Base-by-base conservation (phyloP, 2,329 filamentous ascomycete species). In the Dactylellina parvicollis region DNA sequence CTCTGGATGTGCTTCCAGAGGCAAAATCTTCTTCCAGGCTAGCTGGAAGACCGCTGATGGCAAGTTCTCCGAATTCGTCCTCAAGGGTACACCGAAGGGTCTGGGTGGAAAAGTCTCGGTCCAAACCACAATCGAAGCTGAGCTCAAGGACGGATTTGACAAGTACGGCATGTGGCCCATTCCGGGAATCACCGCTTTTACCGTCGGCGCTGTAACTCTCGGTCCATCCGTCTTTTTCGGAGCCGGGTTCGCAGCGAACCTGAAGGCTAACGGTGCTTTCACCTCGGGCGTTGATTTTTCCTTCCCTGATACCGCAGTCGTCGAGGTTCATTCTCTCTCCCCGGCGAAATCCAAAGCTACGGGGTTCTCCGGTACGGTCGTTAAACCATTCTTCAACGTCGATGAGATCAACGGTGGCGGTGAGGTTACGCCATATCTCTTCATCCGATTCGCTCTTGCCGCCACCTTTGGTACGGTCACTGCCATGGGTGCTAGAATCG, bases 391-490 rank as follows among this genome's bases (percentile, higher is more conserved):
- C 10, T 49, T 59, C 16, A 30, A 40, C 14, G 18, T 67, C 18
- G 42, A 67, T 20, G 47, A 67, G 16, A 34, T 67, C 22, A 50
- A 56, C 12, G 52, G 38, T 7, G 44, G 40, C 20, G 62, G 62
- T 16, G 42, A 36, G 32, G 18, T 56, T 32, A 20, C 36, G 2
- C 30, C 47, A 18, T 67, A 50, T 16, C 44, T 30, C 2, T 30
- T 57, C 10, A 44, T 52, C 26, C 50, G 62, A 52, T 32, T 67
- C 24, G 55, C 42, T 5, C 42, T 59, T 28, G 62, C 30, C 20
- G 18, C 44, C 14, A 34, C 55, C 8, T 57, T 47, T 4, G 49
- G 30, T 10, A 49, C 30, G 7, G 40, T 57, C 32, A 56, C 52
- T 7, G 14, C 47, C 8, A n/a, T n/a, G n/a, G 62, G 62, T 16